Evolutionary conservation across 202 grass and related monocot genomes (phyloP), one percentile per base, ranked within the genome.

Genomic region (Tripidium arundinaceum): DNA sequence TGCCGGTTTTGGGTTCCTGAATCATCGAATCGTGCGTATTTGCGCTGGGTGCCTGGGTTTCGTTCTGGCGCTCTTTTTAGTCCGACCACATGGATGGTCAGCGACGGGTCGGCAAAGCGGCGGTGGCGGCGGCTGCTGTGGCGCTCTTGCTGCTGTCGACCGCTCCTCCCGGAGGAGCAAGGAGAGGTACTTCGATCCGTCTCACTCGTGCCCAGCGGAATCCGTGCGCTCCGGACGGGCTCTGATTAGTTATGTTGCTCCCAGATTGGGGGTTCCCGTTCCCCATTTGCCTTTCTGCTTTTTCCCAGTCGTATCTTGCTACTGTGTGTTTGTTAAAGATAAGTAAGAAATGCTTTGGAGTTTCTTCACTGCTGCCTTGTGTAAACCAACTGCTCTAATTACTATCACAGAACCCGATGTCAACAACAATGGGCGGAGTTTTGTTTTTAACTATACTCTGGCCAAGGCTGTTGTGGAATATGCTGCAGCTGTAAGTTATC

Each of bases 401-500:
- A n/a, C n/a, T 41, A 68, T 87, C 65, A 71, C 87, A 94, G 94
- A 82, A 89, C 57, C 71, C 19, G 45, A 50, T 70, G 25, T 84
- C 41, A 65, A 84, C 65, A 83, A 74, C 46, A 75, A 33, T 59
- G 82, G 82, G 40, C 46, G 79, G 8, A 49, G 1, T 41, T 45
- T 79, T 86, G 79, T 72, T 61, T 98, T 92, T 27, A 94, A 98
- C 52, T 54, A 89, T 43, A 94, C 94, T 52, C 84, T 94, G 14
- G 90, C 91, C 28, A 90, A 83, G 70, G 89, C 87, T 80, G 77
- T 98, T 18, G 94, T 87, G 45, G 92, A 98, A 87, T 98, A 94
- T 87, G 89, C 94, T 62, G 90, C 94, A 75, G 94, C 94, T 89
- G 94, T 98, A 92, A 94, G 90, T 89, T 60, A 70, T 26, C 55